Percentiles rank a stretch among this genome's conserved stretches.
Evolutionary conservation across 73 alveolate genomes (phyloP).

Genomic region (Paraurostyla sp.): DNA sequence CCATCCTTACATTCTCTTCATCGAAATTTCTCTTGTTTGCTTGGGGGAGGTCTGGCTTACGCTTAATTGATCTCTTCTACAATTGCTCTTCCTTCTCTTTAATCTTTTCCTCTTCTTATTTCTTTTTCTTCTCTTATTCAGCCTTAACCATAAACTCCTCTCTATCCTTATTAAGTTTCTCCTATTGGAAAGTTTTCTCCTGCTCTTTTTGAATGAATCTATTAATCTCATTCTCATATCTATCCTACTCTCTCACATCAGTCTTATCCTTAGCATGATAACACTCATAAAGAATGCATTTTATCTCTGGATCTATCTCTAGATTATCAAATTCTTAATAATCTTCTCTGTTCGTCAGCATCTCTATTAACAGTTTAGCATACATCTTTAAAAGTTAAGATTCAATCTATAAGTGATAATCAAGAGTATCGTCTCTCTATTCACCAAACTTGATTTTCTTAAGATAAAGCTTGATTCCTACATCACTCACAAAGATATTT

Average conservation of each 20-base stretch:
- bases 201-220: constrained; percentile 22
- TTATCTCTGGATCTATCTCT: constrained; percentile 57
- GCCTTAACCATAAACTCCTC: constrained; percentile 8
- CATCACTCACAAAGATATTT: constrained; percentile 62
- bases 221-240: constrained; percentile 56
- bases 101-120: not conserved
- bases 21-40: constrained; percentile 51
- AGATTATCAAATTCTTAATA: constrained; percentile 20
- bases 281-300: constrained; percentile 61
- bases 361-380: constrained; percentile 43
- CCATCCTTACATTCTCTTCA: constrained; percentile 1
- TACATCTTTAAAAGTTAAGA: constrained; percentile 2
- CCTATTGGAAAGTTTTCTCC: not conserved
- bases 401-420: constrained; percentile 41
- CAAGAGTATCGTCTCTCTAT: constrained; percentile 44
- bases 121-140: not conserved
- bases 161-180: constrained; percentile 22
- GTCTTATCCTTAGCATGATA: constrained; percentile 49
- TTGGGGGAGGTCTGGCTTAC: constrained; percentile 36
- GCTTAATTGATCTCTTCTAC: not conserved
- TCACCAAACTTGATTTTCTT: constrained; percentile 43
- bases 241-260: constrained; percentile 35
- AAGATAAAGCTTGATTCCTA: constrained; percentile 56
- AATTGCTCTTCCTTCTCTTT: not conserved
- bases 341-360: constrained; percentile 59